A percentile compares a stretch with the other conserved stretches of the same genome.
Conservation (phyloP, 345 rosid species). For the Draba incana region DNA sequence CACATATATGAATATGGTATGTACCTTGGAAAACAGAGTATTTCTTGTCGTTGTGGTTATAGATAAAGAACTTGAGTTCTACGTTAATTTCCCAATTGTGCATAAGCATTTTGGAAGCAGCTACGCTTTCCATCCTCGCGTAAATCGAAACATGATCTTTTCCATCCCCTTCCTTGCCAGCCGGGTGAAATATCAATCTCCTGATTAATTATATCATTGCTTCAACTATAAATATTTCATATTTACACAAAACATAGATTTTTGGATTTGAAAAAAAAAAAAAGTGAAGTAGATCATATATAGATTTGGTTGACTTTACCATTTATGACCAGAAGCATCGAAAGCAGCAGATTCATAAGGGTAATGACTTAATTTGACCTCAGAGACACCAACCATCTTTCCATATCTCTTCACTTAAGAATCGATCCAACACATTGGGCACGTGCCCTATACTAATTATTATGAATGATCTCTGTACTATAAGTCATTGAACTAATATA, state of each 20-base stretch:
- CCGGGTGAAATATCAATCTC: slow-evolving; percentile 19
- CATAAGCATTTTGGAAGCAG: slow-evolving; percentile 26
- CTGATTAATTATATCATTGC: background rate
- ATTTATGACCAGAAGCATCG: slow-evolving; percentile 9
- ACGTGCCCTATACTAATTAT: too few relatives aligned
- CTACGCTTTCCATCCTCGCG: background rate
- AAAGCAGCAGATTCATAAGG: slow-evolving; percentile 20
- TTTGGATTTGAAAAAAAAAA: too few relatives aligned
- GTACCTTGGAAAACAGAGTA: slow-evolving; percentile 4
- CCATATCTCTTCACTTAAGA: too few relatives aligned
- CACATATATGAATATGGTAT: too few relatives aligned
- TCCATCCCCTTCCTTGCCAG: slow-evolving; percentile 17
- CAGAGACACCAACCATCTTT: slow-evolving; percentile 14
- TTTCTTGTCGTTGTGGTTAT: slow-evolving; percentile 8
- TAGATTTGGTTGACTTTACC: background rate
- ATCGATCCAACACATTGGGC: too few relatives aligned
- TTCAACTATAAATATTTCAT: background rate
- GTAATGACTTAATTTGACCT: slow-evolving; percentile 6
- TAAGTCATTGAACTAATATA: too few relatives aligned
- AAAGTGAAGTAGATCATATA: too few relatives aligned
- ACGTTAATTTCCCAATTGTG: slow-evolving; percentile 18
- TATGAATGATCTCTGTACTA: too few relatives aligned
- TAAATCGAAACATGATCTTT: slow-evolving; percentile 14
- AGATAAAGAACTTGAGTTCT: slow-evolving; percentile 26
- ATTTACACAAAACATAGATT: too few relatives aligned